These are phyloP conservation scores for Xerophyta viscosa DNA, from an alignment of 106 monocot species.

Conservation along the genomic window DNA sequence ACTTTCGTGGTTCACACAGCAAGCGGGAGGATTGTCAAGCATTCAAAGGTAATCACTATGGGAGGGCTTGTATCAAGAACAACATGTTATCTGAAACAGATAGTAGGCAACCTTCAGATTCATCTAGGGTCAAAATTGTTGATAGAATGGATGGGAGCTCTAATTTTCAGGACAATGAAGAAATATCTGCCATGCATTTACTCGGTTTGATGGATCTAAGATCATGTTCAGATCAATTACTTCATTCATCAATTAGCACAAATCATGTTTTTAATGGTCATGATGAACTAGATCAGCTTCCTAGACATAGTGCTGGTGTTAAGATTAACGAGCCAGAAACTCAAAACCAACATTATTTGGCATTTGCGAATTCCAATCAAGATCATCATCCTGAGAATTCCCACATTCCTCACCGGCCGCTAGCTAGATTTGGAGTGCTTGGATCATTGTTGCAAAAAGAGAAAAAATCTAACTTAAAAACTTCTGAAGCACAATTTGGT, in stretches of 20 bases:
- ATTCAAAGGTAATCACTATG: too few species aligned
- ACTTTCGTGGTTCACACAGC: too few species aligned
- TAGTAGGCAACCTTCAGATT: too few species aligned
- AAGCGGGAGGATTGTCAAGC: too few species aligned
- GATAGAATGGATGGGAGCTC: too few species aligned
- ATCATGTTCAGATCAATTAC: conserved; percentile 20
- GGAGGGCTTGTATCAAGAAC: too few species aligned
- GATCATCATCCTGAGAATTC: conserved; percentile 16
- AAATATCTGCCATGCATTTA: conserved; percentile 68
- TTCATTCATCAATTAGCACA: conserved; percentile 3
- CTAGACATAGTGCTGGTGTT: background rate
- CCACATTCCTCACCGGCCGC: conserved; percentile 29
- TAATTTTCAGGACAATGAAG: too few species aligned
- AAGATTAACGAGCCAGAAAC: background rate
- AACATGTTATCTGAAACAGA: too few species aligned
- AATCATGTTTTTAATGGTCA: background rate
- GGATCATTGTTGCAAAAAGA: conserved; percentile 54
- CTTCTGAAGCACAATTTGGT: conserved; percentile 18
- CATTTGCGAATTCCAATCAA: conserved; percentile 3
- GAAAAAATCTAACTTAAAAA: conserved; percentile 20
- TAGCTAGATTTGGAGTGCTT: conserved; percentile 39
- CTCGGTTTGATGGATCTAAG: conserved; percentile 63
- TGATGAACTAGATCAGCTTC: conserved; percentile 5
- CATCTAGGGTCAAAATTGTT: too few species aligned
- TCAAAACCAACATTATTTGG: background rate